These are phyloP conservation scores for Chondrostereum purpureum DNA, from an alignment of 1,284 basidiomycete species.

Conservation along the genomic window DNA sequence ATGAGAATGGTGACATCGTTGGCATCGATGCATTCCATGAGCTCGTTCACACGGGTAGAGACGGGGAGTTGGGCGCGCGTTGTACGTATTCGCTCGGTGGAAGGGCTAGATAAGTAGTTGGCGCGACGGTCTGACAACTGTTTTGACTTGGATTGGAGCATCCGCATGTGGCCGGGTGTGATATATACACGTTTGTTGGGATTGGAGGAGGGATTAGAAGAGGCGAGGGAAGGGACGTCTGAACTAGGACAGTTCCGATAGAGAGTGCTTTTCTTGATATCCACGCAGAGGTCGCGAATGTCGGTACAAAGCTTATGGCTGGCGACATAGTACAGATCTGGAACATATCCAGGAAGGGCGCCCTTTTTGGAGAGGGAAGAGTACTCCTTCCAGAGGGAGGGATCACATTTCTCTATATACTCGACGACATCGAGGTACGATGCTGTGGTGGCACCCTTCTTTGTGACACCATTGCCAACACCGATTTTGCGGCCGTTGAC, in stretches of 20 bases:
- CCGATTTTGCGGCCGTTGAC: slow-evolving; percentile 81
- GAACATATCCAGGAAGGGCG: slow-evolving; percentile 65
- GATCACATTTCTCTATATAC: slow-evolving; percentile 83
- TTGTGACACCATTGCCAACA: slow-evolving; percentile 61
- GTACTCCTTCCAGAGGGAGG: slow-evolving; percentile 74
- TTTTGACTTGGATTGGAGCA: slow-evolving; percentile 46
- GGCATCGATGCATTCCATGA: slow-evolving; percentile 66
- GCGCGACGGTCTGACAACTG: slow-evolving; percentile 50
- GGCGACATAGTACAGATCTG: slow-evolving; percentile 68
- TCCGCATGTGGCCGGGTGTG: slow-evolving; percentile 11
- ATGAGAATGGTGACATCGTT: slow-evolving; percentile 91
- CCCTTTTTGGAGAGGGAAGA: slow-evolving; percentile 52
- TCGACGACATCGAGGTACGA: slow-evolving; percentile 86
- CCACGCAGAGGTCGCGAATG: slow-evolving; percentile 66
- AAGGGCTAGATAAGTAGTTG: slow-evolving; percentile 60
- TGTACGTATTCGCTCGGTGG: slow-evolving; percentile 61
- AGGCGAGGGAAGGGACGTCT: slow-evolving; percentile 3
- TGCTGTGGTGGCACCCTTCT: slow-evolving; percentile 71
- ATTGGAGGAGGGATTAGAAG: slow-evolving; percentile 7
- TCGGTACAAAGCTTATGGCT: slow-evolving; percentile 67
- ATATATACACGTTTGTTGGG: slow-evolving; percentile 14
- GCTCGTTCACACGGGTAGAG: slow-evolving; percentile 55
- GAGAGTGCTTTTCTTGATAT: slow-evolving; percentile 47
- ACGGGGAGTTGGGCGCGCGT: slow-evolving; percentile 72
- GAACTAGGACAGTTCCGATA: slow-evolving; percentile 33